These are phyloP conservation scores for Pontederia crassipes DNA, from an alignment of 176 grass and related monocot genomes.

Conservation along the genomic window DNA sequence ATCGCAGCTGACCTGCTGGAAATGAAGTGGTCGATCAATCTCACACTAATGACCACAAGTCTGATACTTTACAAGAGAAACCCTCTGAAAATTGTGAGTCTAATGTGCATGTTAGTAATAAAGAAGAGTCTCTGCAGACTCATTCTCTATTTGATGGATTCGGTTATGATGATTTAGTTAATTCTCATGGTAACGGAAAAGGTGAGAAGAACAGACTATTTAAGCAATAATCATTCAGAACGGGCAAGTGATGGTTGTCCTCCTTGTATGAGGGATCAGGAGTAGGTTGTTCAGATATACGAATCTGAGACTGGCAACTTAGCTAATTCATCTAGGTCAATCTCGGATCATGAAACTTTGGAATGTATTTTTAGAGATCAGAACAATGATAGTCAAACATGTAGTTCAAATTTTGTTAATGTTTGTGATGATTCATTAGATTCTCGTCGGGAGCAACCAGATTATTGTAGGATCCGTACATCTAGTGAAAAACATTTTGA, in stretches of 20 bases:
- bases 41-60: constrained; percentile 20
- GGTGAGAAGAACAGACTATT: constrained; percentile 12
- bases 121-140: constrained; percentile 21
- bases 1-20: constrained; percentile 84
- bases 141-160: constrained; percentile 9
- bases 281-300: constrained; percentile 40
- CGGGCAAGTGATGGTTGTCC: constrained; percentile 15
- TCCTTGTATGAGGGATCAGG: constrained; percentile 23
- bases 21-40: constrained; percentile 71
- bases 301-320: constrained; percentile 19
- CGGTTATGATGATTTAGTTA: constrained; percentile 23
- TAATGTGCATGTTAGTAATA: constrained; percentile 12
- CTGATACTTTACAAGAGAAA: constrained; percentile 20
- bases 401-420: constrained; percentile 4
- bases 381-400: constrained; percentile 7
- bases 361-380: constrained; percentile 21
- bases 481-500: constrained; percentile 21
- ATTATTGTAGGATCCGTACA: constrained; percentile 18
- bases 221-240: constrained; percentile 22
- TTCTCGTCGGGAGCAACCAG: constrained; percentile 3
- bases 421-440: not conserved
- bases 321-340: constrained; percentile 12
- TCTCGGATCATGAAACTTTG: constrained; percentile 14
- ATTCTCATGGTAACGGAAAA: constrained; percentile 14
- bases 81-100: constrained; percentile 21